Conservation (phyloP, 176 grass and related monocot species). For the Cenchrus americanus region DNA sequence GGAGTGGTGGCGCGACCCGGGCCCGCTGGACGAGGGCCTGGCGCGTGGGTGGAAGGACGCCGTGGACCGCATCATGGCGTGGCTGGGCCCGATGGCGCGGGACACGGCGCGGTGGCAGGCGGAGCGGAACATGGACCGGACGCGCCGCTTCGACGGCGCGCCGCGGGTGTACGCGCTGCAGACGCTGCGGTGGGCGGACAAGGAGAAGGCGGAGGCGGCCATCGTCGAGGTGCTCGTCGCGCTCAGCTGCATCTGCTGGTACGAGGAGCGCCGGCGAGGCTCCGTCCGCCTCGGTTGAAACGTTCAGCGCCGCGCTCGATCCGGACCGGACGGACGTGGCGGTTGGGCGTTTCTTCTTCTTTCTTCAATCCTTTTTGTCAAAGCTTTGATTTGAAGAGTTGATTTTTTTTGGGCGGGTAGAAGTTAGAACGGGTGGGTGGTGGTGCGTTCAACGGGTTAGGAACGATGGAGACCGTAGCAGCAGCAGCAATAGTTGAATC, state of each 20-base stretch:
- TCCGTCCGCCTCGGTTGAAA: conserved; percentile 37
- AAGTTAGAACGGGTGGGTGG: conserved; percentile 22
- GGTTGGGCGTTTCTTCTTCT: not conserved
- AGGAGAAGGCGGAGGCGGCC: conserved; percentile 83
- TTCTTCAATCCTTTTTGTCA: conserved; percentile 31
- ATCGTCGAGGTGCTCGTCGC: conserved; percentile 94
- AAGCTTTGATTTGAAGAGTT: conserved; percentile 65
- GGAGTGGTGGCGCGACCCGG: conserved; percentile 80
- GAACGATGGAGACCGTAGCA: not conserved
- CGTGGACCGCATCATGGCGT: conserved; percentile 65
- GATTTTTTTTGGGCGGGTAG: conserved; percentile 39
- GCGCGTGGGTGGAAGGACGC: conserved; percentile 90
- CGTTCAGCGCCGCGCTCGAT: conserved; percentile 14
- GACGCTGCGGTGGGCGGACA: conserved; percentile 82
- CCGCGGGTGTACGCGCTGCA: conserved; percentile 66
- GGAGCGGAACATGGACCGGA: conserved; percentile 90
- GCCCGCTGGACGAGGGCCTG: conserved; percentile 62
- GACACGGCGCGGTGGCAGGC: conserved; percentile 80
- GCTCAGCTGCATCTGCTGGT: conserved; percentile 91
- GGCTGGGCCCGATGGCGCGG: conserved; percentile 80
- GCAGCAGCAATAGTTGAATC: conserved; percentile 40
- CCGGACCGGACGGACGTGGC: not conserved
- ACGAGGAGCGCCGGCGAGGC: conserved; percentile 71
- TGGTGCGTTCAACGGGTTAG: conserved; percentile 41
- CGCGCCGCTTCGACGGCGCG: conserved; percentile 58